Evolutionary conservation across 1,139 yeast species (phyloP).

Genomic region (Candida tropicalis): DNA sequence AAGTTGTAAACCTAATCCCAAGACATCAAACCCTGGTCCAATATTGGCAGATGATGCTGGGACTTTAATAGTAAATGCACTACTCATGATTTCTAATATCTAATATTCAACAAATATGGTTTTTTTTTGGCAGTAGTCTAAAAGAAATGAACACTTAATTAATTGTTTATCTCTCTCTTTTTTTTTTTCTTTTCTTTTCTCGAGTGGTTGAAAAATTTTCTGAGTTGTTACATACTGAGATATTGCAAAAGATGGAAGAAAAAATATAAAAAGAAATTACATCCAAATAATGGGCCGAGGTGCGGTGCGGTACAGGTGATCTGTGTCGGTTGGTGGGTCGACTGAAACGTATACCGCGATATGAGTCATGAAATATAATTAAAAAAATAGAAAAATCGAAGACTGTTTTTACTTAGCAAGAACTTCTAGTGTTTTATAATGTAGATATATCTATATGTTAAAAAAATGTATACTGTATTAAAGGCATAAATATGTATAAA

Average conservation of each 20-base stretch:
- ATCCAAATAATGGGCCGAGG: neutral
- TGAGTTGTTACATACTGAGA: neutral
- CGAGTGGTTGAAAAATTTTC: constrained; percentile 4
- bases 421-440: too few relatives aligned
- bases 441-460: neutral
- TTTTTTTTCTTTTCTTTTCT: neutral
- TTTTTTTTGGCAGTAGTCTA: too few relatives aligned
- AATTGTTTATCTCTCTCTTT: neutral
- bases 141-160: constrained; percentile 1
- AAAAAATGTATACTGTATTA: neutral
- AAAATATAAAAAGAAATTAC: neutral
- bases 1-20: constrained; percentile 84
- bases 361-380: neutral
- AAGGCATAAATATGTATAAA: neutral
- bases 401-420: too few relatives aligned
- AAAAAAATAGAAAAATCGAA: too few relatives aligned
- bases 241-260: neutral
- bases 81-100: too few relatives aligned
- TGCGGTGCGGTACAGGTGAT: neutral
- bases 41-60: constrained; percentile 98
- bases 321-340: too few relatives aligned
- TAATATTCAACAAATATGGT: too few relatives aligned
- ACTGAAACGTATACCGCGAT: neutral
- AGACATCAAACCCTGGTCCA: constrained; percentile 97
- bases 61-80: constrained; percentile 59